A percentile compares a stretch with the other conserved stretches of the same genome.
Evolutionary conservation across 2,329 filamentous ascomycete genomes (phyloP).

Genomic region (Orbilia blumenaviensis): DNA sequence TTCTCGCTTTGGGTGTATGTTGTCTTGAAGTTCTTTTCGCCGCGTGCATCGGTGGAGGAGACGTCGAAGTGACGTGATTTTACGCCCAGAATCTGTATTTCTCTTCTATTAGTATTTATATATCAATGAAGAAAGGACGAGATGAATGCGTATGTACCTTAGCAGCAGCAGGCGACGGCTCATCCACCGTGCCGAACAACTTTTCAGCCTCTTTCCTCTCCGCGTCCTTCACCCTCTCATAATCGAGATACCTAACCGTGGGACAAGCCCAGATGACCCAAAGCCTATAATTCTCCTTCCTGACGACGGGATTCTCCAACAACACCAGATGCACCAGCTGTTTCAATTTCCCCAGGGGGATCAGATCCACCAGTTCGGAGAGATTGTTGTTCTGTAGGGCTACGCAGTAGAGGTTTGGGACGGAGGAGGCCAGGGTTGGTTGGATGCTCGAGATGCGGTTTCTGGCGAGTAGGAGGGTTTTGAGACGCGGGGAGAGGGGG

Average conservation of each 20-base stretch:
- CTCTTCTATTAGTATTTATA: not conserved
- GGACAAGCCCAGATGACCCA: slow-evolving; percentile 91
- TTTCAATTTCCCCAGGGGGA: slow-evolving; percentile 75
- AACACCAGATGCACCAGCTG: slow-evolving; percentile 81
- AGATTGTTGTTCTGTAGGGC: slow-evolving; percentile 85
- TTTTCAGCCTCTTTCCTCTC: slow-evolving; percentile 80
- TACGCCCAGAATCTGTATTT: slow-evolving; percentile 75
- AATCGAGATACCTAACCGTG: slow-evolving; percentile 88
- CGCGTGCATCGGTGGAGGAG: slow-evolving; percentile 61
- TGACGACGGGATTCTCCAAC: slow-evolving; percentile 86
- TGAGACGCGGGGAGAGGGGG: slow-evolving; percentile 85
- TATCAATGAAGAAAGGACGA: not conserved
- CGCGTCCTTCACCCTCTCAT: slow-evolving; percentile 84
- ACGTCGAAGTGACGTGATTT: slow-evolving; percentile 80
- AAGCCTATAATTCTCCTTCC: slow-evolving; percentile 93
- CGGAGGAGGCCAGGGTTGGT: slow-evolving; percentile 73
- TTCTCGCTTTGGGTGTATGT: slow-evolving; percentile 89
- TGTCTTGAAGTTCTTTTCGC: slow-evolving; percentile 75
- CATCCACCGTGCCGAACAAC: slow-evolving; percentile 81
- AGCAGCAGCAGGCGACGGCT: slow-evolving; percentile 81
- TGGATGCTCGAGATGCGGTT: slow-evolving; percentile 89
- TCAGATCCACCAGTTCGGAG: slow-evolving; percentile 83
- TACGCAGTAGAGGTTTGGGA: slow-evolving; percentile 83
- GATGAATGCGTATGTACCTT: slow-evolving; percentile 65
- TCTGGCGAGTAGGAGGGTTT: slow-evolving; percentile 84